Evolutionary conservation across 2,329 filamentous ascomycete species (phyloP).

Genomic region (Pyrenophora teres): DNA sequence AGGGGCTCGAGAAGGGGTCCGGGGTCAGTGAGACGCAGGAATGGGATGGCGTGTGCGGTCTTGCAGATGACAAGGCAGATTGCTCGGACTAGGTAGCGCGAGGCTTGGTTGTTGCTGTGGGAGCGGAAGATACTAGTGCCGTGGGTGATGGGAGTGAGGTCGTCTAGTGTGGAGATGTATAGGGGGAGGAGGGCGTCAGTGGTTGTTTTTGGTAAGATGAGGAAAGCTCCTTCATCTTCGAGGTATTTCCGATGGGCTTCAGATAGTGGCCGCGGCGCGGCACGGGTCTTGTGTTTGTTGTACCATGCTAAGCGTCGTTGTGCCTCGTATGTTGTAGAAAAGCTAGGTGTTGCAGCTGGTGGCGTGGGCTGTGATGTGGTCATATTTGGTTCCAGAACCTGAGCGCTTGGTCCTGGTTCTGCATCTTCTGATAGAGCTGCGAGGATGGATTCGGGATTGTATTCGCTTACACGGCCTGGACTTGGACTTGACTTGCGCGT

Average conservation of each 20-base stretch:
- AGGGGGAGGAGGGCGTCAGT: slow-evolving; percentile 4
- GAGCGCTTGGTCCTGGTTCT: not conserved
- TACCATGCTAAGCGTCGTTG: slow-evolving; percentile 4
- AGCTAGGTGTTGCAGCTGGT: not conserved
- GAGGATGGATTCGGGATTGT: slow-evolving; percentile 6
- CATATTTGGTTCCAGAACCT: not conserved
- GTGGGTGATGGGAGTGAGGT: slow-evolving; percentile 3
- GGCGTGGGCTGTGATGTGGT: not conserved
- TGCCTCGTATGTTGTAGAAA: not conserved
- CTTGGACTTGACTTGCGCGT: not conserved
- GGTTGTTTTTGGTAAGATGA: not conserved
- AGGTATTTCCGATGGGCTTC: slow-evolving; percentile 3
- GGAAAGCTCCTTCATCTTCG: slow-evolving; percentile 5
- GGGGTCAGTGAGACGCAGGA: not conserved
- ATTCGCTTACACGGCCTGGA: slow-evolving; percentile 9
- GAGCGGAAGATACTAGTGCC: not conserved
- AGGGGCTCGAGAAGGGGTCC: not conserved
- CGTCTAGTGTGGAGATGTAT: slow-evolving; percentile 1
- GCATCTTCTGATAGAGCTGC: slow-evolving; percentile 5
- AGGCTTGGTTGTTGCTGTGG: slow-evolving; percentile 1
- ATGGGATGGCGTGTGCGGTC: not conserved
- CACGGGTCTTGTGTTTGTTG: slow-evolving; percentile 3
- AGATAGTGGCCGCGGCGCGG: not conserved
- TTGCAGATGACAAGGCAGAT: slow-evolving; percentile 10
- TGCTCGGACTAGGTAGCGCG: not conserved